Conservation (phyloP, 805 yeast species). For the Candida taoyuanica region DNA sequence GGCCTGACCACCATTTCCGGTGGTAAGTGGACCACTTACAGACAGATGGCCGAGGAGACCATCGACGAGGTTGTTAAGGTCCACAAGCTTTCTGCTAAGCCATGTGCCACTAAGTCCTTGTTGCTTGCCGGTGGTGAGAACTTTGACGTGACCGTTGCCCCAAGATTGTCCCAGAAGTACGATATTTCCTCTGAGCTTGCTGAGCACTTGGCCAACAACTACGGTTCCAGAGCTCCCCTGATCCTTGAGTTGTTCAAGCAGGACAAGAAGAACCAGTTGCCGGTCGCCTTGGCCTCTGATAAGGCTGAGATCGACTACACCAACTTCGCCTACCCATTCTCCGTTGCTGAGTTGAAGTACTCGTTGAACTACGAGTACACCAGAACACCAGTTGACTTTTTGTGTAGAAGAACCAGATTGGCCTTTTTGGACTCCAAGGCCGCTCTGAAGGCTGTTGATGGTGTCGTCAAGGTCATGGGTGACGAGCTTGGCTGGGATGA, state of each 20-base stretch:
- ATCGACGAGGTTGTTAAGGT: slow-evolving; percentile 64
- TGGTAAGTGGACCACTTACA: slow-evolving; percentile 97
- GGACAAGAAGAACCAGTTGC: slow-evolving; percentile 53
- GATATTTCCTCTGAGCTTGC: slow-evolving; percentile 70
- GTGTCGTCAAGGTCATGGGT: slow-evolving; percentile 82
- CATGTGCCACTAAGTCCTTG: slow-evolving; percentile 38
- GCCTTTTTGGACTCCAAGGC: slow-evolving; percentile 87
- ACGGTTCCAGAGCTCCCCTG: slow-evolving; percentile 85
- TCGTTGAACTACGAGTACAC: slow-evolving; percentile 79
- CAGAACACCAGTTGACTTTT: slow-evolving; percentile 83
- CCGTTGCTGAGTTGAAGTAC: slow-evolving; percentile 85
- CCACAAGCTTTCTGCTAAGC: slow-evolving; percentile 37
- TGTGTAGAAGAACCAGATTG: slow-evolving; percentile 89
- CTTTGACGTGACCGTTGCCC: slow-evolving; percentile 67
- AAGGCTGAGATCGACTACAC: slow-evolving; percentile 35
- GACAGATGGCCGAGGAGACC: slow-evolving; percentile 97
- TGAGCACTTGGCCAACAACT: slow-evolving; percentile 75
- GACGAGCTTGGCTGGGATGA: slow-evolving; percentile 71
- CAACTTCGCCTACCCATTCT: slow-evolving; percentile 74
- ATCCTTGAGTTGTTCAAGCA: slow-evolving; percentile 53
- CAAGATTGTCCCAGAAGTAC: slow-evolving; percentile 77
- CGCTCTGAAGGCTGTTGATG: slow-evolving; percentile 75
- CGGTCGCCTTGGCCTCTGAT: slow-evolving; percentile 54
- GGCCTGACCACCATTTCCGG: slow-evolving; percentile 89
- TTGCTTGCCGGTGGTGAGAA: slow-evolving; percentile 77